A percentile compares a stretch with the other conserved stretches of the same genome.
Conservation (phyloP, 1,284 basidiomycete species). For the Ustilago trichophora region DNA sequence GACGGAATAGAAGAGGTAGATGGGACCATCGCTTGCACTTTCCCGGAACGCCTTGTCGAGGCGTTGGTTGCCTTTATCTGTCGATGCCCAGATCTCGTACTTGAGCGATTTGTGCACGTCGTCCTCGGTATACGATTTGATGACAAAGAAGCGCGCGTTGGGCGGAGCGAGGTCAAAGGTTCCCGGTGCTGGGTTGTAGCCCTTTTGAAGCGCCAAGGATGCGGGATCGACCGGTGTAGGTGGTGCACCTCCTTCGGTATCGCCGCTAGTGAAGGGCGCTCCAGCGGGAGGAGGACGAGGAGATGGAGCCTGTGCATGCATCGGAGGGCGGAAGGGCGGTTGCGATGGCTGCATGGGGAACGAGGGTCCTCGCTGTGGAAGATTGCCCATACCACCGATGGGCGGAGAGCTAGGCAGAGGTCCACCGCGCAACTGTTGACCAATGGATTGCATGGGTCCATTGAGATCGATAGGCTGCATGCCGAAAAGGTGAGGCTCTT, state of each 20-base stretch:
- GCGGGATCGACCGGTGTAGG: constrained; percentile 21
- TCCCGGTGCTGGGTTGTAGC: constrained; percentile 46
- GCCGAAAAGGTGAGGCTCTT: constrained; percentile 34
- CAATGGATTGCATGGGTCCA: constrained; percentile 27
- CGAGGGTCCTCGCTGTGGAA: constrained; percentile 11
- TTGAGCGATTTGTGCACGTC: constrained; percentile 63
- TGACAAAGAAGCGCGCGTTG: constrained; percentile 62
- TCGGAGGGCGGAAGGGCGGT: constrained; percentile 15
- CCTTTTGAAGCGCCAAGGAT: constrained; percentile 32
- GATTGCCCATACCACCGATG: constrained; percentile 11
- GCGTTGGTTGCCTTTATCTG: constrained; percentile 64
- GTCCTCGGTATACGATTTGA: constrained; percentile 65
- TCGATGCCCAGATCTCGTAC: constrained; percentile 65
- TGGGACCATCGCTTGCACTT: constrained; percentile 40
- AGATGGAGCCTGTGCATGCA: constrained; percentile 4
- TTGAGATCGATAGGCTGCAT: constrained; percentile 38
- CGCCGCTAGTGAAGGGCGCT: neutral
- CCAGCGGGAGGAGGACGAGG: constrained; percentile 13
- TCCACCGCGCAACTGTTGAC: constrained; percentile 35
- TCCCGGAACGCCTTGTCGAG: constrained; percentile 59
- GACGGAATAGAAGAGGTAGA: constrained; percentile 65
- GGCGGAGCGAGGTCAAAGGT: constrained; percentile 42
- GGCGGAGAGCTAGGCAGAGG: constrained; percentile 17
- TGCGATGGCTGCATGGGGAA: constrained; percentile 24
- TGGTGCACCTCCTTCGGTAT: neutral